Evolutionary conservation across 2,329 filamentous ascomycete species (phyloP).

Genomic region (Microcera coccophila): DNA sequence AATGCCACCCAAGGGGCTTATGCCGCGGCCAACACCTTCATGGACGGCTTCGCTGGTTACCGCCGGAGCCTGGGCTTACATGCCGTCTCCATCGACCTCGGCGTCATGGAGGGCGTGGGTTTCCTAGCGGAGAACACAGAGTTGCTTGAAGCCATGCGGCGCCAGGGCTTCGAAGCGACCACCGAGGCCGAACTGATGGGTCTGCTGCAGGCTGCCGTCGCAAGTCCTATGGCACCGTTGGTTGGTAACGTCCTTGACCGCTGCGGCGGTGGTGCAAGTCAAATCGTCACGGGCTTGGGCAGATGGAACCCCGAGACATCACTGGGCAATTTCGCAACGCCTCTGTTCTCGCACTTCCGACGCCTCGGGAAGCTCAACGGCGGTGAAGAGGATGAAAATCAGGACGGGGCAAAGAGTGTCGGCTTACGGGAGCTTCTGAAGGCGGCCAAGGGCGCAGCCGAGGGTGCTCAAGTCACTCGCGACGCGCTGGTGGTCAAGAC

Average conservation of each 20-base stretch:
- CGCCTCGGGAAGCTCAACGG: too few species aligned
- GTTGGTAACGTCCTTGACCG: too few species aligned
- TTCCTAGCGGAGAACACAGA: not conserved
- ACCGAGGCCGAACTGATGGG: not conserved
- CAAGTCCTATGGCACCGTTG: not conserved
- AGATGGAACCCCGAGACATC: too few species aligned
- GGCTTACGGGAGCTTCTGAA: not conserved
- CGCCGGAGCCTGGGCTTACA: slow-evolving; percentile 2
- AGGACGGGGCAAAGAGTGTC: not conserved
- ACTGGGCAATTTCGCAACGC: too few species aligned
- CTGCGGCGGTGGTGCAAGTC: too few species aligned
- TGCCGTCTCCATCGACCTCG: slow-evolving; percentile 11
- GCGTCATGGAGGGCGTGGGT: not conserved
- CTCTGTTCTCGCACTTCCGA: not conserved
- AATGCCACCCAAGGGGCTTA: slow-evolving; percentile 37
- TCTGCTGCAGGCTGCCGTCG: not conserved
- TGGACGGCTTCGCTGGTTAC: slow-evolving; percentile 20
- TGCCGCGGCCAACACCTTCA: slow-evolving; percentile 30
- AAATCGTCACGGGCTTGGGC: not conserved
- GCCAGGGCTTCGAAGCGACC: not conserved
- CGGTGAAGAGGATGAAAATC: not conserved
- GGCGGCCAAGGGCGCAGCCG: not conserved
- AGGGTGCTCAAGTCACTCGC: not conserved
- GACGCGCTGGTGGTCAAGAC: not conserved
- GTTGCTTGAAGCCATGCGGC: not conserved